phyloP scores from a whole-genome alignment of 169 alveolate genomes.

The Cryptosporidium viatorum region DNA sequence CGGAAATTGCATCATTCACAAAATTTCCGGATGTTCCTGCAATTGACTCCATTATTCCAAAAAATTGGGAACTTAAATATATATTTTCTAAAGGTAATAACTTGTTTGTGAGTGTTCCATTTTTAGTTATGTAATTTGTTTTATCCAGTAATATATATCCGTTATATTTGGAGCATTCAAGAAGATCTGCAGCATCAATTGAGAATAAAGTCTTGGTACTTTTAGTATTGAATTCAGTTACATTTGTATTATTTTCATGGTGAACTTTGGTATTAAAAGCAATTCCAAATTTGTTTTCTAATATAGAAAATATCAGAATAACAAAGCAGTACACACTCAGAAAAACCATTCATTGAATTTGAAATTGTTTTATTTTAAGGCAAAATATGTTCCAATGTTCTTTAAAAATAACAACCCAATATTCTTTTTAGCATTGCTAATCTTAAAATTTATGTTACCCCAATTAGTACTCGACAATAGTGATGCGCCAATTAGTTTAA shows the following conservation, averaged over 20 bases:
- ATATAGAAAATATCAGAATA: not conserved
- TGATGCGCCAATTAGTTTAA: constrained; percentile 18
- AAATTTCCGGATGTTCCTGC: constrained; percentile 67
- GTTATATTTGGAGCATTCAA: constrained; percentile 53
- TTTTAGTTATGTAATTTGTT: not conserved
- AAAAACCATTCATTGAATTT: constrained; percentile 10
- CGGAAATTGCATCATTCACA: constrained; percentile 58
- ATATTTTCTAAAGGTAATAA: constrained; percentile 10
- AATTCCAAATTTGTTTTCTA: not conserved
- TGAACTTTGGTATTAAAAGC: not conserved
- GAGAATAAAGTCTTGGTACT: not conserved
- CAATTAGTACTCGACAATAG: constrained; percentile 34
- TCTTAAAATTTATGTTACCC: constrained; percentile 32
- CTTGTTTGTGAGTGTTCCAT: not conserved
- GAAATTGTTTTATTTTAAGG: not conserved
- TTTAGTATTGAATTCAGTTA: not conserved
- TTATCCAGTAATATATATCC: constrained; percentile 29
- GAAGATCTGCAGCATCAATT: constrained; percentile 63
- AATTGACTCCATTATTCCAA: constrained; percentile 70
- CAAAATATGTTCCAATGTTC: not conserved
- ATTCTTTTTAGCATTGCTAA: not conserved
- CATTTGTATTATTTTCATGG: not conserved
- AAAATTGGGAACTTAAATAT: constrained; percentile 50
- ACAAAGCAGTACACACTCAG: not conserved
- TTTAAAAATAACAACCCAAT: not conserved